Evolutionary conservation across 1,284 basidiomycete species (phyloP).

Genomic region (Heliocybe sulcata): DNA sequence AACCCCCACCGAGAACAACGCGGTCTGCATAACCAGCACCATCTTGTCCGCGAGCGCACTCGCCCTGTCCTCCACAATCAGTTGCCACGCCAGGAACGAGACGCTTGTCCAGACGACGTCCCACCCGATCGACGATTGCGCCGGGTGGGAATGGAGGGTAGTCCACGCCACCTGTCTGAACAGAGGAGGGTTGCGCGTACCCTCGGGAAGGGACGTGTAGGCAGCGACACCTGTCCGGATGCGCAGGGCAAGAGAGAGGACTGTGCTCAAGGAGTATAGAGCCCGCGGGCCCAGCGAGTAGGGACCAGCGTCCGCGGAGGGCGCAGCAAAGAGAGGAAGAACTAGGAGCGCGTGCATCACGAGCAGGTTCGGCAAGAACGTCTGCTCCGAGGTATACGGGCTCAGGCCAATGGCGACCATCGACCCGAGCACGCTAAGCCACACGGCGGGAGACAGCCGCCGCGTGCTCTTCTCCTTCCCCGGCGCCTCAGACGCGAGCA

Average conservation of each 20-base stretch:
- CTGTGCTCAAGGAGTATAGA: slow-evolving; percentile 33
- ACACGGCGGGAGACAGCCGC: slow-evolving; percentile 23
- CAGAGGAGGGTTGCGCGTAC: slow-evolving; percentile 1
- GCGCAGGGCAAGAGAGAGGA: slow-evolving; percentile 31
- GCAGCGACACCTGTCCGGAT: slow-evolving; percentile 23
- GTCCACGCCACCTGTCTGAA: slow-evolving; percentile 23
- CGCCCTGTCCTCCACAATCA: neutral
- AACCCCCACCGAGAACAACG: neutral
- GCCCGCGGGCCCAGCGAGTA: slow-evolving; percentile 7
- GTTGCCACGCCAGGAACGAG: slow-evolving; percentile 30
- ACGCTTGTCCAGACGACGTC: slow-evolving; percentile 55
- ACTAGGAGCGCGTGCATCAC: slow-evolving; percentile 56
- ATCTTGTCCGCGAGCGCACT: neutral
- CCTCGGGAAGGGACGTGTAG: slow-evolving; percentile 6
- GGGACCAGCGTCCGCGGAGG: neutral
- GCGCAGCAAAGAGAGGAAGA: slow-evolving; percentile 37
- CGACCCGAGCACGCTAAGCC: slow-evolving; percentile 39
- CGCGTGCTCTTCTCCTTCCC: slow-evolving; percentile 10
- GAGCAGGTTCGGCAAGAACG: slow-evolving; percentile 56
- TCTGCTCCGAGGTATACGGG: slow-evolving; percentile 39
- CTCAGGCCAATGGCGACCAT: slow-evolving; percentile 40
- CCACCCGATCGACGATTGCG: slow-evolving; percentile 59
- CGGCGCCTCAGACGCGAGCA: slow-evolving; percentile 30
- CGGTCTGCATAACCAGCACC: neutral
- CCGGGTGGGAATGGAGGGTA: slow-evolving; percentile 47